Conservation (phyloP, 2,329 filamentous ascomycete genomes). For the Dichotomopilus funicola region DNA sequence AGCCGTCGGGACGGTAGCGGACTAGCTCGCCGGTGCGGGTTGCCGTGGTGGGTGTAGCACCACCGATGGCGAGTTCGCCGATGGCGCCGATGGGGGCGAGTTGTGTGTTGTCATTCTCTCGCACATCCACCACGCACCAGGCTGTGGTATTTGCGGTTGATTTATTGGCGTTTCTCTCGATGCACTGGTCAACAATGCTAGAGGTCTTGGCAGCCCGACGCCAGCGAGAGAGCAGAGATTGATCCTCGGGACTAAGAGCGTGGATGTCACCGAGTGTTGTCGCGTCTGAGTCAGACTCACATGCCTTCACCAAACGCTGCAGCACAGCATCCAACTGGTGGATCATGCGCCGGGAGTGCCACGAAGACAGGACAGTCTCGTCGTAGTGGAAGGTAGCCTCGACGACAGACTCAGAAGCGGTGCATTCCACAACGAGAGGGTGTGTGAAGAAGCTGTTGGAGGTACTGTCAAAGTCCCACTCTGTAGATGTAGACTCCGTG, state of each 20-base stretch:
- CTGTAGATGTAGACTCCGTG: not conserved
- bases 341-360: slow-evolving; percentile 19
- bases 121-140: slow-evolving; percentile 29
- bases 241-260: slow-evolving; percentile 19
- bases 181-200: not conserved
- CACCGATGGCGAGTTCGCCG: slow-evolving; percentile 20
- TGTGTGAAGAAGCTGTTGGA: slow-evolving; percentile 24
- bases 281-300: not conserved
- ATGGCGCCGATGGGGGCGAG: slow-evolving; percentile 18
- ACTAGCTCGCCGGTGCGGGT: slow-evolving; percentile 38
- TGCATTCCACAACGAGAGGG: slow-evolving; percentile 22
- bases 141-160: too few species aligned
- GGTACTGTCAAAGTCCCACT: slow-evolving; percentile 21
- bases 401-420: slow-evolving; percentile 12
- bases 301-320: slow-evolving; percentile 7
- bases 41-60: too few species aligned
- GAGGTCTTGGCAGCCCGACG: slow-evolving; percentile 7
- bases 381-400: slow-evolving; percentile 19
- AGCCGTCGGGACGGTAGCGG: slow-evolving; percentile 29
- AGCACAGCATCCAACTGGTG: slow-evolving; percentile 19
- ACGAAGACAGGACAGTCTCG: slow-evolving; percentile 17
- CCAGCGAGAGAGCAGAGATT: slow-evolving; percentile 17
- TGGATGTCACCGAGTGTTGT: slow-evolving; percentile 16
- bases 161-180: too few species aligned
- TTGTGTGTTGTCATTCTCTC: slow-evolving; percentile 19